A percentile compares a stretch with the other conserved stretches of the same genome.
Conservation (phyloP, 371 early-diverging fungal genomes). For the Haplosporangium sp. region DNA sequence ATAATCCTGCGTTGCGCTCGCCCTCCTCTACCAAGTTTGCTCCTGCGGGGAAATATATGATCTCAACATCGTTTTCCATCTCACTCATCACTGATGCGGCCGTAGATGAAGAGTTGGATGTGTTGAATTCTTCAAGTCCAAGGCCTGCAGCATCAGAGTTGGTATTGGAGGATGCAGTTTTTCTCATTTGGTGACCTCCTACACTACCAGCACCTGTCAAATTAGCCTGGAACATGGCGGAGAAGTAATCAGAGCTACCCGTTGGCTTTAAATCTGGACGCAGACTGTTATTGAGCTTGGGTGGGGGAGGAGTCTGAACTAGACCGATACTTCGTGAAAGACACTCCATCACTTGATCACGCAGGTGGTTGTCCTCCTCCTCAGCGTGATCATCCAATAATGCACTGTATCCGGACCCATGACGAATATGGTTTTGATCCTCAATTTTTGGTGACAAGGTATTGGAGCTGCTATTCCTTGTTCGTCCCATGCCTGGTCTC, state of each 20-base stretch:
- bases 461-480: conserved; percentile 16
- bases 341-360: conserved; percentile 75
- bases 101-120: conserved; percentile 62
- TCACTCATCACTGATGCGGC: conserved; percentile 59
- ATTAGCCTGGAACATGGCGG: conserved; percentile 46
- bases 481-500: conserved; percentile 6
- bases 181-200: conserved; percentile 35
- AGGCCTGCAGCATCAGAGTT: conserved; percentile 39
- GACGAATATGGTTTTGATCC: conserved; percentile 41
- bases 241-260: conserved; percentile 49
- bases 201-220: conserved; percentile 18
- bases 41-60: conserved; percentile 80
- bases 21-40: conserved; percentile 84
- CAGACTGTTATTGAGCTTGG: conserved; percentile 23
- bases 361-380: conserved; percentile 73
- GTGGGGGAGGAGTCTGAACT: conserved; percentile 40
- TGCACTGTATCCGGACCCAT: conserved; percentile 53
- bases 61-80: conserved; percentile 71
- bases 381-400: conserved; percentile 62
- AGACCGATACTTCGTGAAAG: conserved; percentile 71
- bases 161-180: conserved; percentile 31
- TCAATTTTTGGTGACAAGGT: conserved; percentile 26
- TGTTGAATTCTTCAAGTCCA: conserved; percentile 36
- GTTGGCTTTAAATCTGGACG: conserved; percentile 33
- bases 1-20: conserved; percentile 88